Evolutionary conservation across 495 filamentous ascomycete species (phyloP).

Genomic region (Daldinia childiae): DNA sequence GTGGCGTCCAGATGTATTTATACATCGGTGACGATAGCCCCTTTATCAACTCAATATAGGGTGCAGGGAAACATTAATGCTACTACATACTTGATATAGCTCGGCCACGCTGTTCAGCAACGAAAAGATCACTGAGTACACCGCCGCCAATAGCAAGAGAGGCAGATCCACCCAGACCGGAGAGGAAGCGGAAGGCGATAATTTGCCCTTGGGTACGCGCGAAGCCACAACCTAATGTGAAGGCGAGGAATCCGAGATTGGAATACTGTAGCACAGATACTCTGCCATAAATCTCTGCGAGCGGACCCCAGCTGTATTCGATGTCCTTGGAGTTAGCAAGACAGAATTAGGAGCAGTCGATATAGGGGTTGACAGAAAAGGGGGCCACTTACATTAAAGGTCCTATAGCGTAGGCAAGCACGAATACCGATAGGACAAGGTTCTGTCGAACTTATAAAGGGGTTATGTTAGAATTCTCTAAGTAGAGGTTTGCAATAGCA

Average conservation of each 20-base stretch:
- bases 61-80: background rate
- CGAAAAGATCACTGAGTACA: constrained; percentile 70
- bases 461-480: constrained; percentile 6
- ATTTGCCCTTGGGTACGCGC: constrained; percentile 63
- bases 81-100: constrained; percentile 57
- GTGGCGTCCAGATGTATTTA: background rate
- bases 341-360: background rate
- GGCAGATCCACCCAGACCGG: constrained; percentile 63
- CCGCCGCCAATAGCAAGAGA: constrained; percentile 67
- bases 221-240: constrained; percentile 66
- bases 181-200: constrained; percentile 66
- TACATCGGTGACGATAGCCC: background rate
- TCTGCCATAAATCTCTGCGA: constrained; percentile 72
- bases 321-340: constrained; percentile 49
- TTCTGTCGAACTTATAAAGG: constrained; percentile 57
- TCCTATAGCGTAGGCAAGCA: constrained; percentile 72
- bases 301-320: constrained; percentile 61
- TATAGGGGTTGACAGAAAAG: constrained; percentile 43
- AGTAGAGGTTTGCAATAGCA: background rate
- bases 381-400: constrained; percentile 42
- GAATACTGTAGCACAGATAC: constrained; percentile 61
- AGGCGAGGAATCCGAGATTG: constrained; percentile 66
- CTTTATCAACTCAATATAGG: background rate
- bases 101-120: constrained; percentile 69
- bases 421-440: constrained; percentile 74